Conservation (phyloP, 371 early-diverging fungal genomes). For the Basidiobolus heterosporus region DNA sequence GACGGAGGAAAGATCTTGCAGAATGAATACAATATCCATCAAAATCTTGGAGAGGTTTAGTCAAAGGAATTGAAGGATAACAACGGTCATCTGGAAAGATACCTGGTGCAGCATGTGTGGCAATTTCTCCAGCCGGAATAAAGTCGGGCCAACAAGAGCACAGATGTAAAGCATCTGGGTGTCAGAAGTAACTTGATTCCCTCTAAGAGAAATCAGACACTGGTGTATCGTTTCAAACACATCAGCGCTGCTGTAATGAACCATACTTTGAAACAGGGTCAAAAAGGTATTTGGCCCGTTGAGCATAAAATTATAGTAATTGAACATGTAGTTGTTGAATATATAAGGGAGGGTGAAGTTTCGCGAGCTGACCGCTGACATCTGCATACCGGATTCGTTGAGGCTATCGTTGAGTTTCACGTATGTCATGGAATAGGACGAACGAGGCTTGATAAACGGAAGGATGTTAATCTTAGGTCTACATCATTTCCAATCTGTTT, state of each 20-base stretch:
- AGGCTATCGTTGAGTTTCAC: neutral
- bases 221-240: constrained; percentile 10
- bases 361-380: neutral
- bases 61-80: neutral
- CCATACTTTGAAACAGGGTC: constrained; percentile 38
- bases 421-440: neutral
- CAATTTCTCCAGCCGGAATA: constrained; percentile 50
- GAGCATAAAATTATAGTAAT: constrained; percentile 36
- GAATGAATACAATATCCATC: constrained; percentile 27
- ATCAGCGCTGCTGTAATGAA: constrained; percentile 43
- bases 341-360: constrained; percentile 9
- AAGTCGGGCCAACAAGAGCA: constrained; percentile 48
- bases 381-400: neutral
- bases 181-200: constrained; percentile 35
- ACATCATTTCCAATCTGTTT: too few species aligned
- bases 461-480: neutral
- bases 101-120: constrained; percentile 23
- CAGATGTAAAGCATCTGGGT: constrained; percentile 56
- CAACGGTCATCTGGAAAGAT: constrained; percentile 3
- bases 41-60: constrained; percentile 14
- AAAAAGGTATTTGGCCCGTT: constrained; percentile 42
- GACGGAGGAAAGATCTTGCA: constrained; percentile 22
- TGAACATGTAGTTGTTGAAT: constrained; percentile 40
- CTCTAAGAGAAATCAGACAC: constrained; percentile 6
- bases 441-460: neutral